Base-by-base conservation (phyloP, 2,329 filamentous ascomycete genomes). In the Cercospora berteroae region DNA sequence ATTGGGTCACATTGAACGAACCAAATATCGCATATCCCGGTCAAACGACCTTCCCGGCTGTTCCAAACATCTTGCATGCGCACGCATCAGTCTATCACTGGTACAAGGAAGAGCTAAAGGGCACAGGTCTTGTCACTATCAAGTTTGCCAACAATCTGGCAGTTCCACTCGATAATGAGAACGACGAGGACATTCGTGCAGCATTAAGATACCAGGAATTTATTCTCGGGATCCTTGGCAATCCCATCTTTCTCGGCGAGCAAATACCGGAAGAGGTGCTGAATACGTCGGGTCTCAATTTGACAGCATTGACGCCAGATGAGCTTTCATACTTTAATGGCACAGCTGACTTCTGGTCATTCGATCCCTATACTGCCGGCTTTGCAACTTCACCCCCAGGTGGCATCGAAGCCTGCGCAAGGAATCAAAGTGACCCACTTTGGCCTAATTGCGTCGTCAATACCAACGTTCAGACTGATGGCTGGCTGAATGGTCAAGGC, bases 51-150 rank as follows among this genome's bases (percentile, higher is more conserved):
- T 76, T 72, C 67, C 68, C 73, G 64, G 78, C 79, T 67, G 79
- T 77, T 16, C 77, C 76, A 62, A 71, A 77, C 62, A 76, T 74
- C 9, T 39, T 75, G 29, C 67, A 65, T 13, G 66, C 68, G 1
- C 71, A 75, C 25, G 71, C 74, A 6, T 66, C 64, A 20, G 70
- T 74, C 10, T 72, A 66, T 44, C 72, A 74, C 72, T 87, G 83
- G 76, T 87, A 88, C 74, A 82, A 84, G 56, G 82, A 86, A 7
- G 82, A 84, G 23, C 78, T 88, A 33, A 79, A 82, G 3, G 85
- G 83, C 25, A 80, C 77, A 0, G 85, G 84, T 0, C 81, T 82
- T 64, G 80, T 87, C 7, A 80, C 81, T 0, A 73, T 86, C 65
- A 86, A 71, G 71, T 80, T 84, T 66, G 83, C 81, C 69, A 74